Conservation (phyloP, 345 rosid species). For the Microcos paniculata region DNA sequence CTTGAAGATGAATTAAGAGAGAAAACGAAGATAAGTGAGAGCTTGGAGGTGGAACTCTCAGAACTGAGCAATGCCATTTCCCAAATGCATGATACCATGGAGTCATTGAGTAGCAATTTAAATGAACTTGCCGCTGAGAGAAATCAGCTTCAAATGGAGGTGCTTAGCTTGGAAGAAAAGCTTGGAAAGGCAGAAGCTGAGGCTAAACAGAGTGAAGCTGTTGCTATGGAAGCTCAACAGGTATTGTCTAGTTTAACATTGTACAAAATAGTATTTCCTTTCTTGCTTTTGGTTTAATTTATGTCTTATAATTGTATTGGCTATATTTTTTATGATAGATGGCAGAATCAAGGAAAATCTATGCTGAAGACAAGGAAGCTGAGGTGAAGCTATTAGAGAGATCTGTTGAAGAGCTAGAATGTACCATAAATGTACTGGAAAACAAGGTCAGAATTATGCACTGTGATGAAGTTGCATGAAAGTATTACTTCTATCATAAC, state of each 20-base stretch:
- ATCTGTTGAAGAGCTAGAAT: constrained; percentile 89
- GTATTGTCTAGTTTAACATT: constrained; percentile 32
- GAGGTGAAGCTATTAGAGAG: constrained; percentile 85
- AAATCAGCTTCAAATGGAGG: constrained; percentile 56
- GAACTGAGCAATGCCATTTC: constrained; percentile 57
- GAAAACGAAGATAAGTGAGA: constrained; percentile 47
- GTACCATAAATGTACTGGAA: constrained; percentile 77
- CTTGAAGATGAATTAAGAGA: constrained; percentile 56
- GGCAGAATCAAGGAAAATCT: constrained; percentile 66
- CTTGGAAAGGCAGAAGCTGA: constrained; percentile 47
- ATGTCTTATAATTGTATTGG: background rate
- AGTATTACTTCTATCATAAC: background rate
- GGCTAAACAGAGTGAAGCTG: constrained; percentile 63
- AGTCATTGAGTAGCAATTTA: constrained; percentile 47
- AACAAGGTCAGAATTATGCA: constrained; percentile 56
- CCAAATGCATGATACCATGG: constrained; percentile 56
- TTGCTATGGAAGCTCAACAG: constrained; percentile 71
- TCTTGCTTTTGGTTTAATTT: constrained; percentile 3
- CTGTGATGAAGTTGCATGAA: constrained; percentile 8
- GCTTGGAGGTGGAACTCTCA: constrained; percentile 69
- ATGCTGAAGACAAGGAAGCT: constrained; percentile 80
- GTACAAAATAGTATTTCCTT: background rate
- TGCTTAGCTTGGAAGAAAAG: constrained; percentile 57
- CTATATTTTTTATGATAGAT: constrained; percentile 38
- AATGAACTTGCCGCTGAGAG: constrained; percentile 54